These are phyloP conservation scores for Pseudomassariella vexata DNA, from an alignment of 2,329 filamentous ascomycete genomes.

Conservation along the genomic window DNA sequence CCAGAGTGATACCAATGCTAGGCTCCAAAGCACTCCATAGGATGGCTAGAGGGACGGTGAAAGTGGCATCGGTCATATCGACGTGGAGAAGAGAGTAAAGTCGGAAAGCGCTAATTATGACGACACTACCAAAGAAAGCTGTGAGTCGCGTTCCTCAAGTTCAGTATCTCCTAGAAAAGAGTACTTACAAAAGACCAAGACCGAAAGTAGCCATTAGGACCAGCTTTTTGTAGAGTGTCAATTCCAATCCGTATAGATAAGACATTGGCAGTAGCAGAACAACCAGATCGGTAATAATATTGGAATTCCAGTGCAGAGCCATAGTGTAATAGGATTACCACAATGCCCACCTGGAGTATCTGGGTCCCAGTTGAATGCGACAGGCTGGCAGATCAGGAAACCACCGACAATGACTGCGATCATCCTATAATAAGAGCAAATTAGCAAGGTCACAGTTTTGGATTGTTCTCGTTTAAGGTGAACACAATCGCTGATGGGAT, in stretches of 20 bases:
- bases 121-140: slow-evolving; percentile 15
- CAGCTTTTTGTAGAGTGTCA: slow-evolving; percentile 23
- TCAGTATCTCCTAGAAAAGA: neutral
- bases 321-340: slow-evolving; percentile 22
- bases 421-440: slow-evolving; percentile 13
- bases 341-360: slow-evolving; percentile 23
- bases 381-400: slow-evolving; percentile 29
- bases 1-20: slow-evolving; percentile 29
- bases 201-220: slow-evolving; percentile 23
- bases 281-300: slow-evolving; percentile 25
- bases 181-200: slow-evolving; percentile 26
- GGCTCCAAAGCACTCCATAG: slow-evolving; percentile 32
- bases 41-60: slow-evolving; percentile 24
- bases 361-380: slow-evolving; percentile 29
- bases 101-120: slow-evolving; percentile 27
- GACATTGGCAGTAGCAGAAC: slow-evolving; percentile 25
- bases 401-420: slow-evolving; percentile 21
- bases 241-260: slow-evolving; percentile 22
- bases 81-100: slow-evolving; percentile 25
- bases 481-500: neutral
- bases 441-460: too few species aligned
- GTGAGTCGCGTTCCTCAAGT: neutral
- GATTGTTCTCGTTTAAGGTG: too few species aligned
- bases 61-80: slow-evolving; percentile 28
- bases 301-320: slow-evolving; percentile 24